Evolutionary conservation across 179 eudicot genomes (phyloP).

Genomic region (Sideroxylon spinosum): DNA sequence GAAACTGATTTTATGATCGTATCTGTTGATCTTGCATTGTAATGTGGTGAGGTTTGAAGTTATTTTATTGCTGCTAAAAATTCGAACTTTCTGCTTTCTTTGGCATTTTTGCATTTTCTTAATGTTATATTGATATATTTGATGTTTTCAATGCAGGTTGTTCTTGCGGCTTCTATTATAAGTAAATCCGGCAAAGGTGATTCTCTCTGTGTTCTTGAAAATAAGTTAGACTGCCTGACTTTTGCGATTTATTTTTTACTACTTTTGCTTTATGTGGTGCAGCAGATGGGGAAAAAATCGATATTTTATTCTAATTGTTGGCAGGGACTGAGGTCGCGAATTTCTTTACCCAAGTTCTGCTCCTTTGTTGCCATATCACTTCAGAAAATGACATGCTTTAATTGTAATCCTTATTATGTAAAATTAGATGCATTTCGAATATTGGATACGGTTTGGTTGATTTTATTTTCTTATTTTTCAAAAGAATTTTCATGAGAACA

Average conservation of each 20-base stretch:
- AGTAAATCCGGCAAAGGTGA: slow-evolving; percentile 84
- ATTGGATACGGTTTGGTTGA: too few relatives aligned
- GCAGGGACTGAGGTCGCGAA: not conserved
- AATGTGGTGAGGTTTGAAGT: too few relatives aligned
- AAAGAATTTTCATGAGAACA: too few relatives aligned
- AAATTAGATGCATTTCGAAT: not conserved
- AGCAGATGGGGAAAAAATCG: not conserved
- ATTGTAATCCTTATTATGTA: too few relatives aligned
- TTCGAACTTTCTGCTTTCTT: too few relatives aligned
- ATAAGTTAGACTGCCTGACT: not conserved
- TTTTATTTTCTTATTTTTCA: too few relatives aligned
- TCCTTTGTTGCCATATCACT: too few relatives aligned
- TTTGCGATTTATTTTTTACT: not conserved
- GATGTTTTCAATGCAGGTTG: slow-evolving; percentile 45
- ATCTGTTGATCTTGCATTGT: not conserved
- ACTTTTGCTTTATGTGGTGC: not conserved
- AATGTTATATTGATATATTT: not conserved
- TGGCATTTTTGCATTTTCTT: not conserved
- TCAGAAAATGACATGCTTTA: too few relatives aligned
- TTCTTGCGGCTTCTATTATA: slow-evolving; percentile 71
- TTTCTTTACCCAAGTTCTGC: not conserved
- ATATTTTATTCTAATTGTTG: not conserved
- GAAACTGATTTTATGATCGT: not conserved
- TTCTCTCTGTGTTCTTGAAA: not conserved
- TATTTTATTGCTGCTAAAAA: not conserved